Evolutionary conservation across 352 stramenopile genomes (phyloP).

Genomic region (Phytophthora hybrid): DNA sequence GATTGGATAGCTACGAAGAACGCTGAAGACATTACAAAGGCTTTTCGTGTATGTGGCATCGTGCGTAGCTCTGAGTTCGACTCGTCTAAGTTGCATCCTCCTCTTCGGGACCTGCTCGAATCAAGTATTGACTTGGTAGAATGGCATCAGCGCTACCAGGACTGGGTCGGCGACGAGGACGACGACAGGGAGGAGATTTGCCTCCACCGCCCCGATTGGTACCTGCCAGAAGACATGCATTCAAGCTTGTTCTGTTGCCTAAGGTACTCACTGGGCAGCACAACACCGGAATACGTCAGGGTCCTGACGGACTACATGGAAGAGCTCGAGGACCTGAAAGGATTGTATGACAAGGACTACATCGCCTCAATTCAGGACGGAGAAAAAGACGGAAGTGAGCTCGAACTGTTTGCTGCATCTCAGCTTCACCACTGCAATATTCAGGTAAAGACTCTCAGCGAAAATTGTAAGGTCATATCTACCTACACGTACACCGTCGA

Average conservation of each 20-base stretch:
- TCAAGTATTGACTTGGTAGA: neutral
- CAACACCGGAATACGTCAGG: neutral
- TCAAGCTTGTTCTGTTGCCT: slow-evolving; percentile 3
- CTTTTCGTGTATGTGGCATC: too few relatives aligned
- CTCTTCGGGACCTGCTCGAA: neutral
- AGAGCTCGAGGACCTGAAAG: neutral
- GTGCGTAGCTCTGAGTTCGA: too few relatives aligned
- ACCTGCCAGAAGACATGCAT: neutral
- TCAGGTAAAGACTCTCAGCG: neutral
- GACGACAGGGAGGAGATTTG: neutral
- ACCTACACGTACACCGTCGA: neutral
- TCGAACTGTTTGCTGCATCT: neutral
- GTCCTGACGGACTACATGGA: neutral
- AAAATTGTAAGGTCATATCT: neutral
- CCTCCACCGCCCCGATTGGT: neutral
- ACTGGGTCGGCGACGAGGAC: neutral
- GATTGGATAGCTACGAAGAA: too few relatives aligned
- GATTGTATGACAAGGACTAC: neutral
- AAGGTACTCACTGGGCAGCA: neutral
- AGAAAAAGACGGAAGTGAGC: neutral
- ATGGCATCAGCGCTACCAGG: neutral
- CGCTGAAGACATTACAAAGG: too few relatives aligned
- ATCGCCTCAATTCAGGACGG: neutral
- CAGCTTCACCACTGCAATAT: neutral
- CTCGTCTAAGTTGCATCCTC: neutral